Evolutionary conservation across 495 filamentous ascomycete genomes (phyloP), one percentile per base, ranked within the genome.

Genomic region (Penicillium taxi): DNA sequence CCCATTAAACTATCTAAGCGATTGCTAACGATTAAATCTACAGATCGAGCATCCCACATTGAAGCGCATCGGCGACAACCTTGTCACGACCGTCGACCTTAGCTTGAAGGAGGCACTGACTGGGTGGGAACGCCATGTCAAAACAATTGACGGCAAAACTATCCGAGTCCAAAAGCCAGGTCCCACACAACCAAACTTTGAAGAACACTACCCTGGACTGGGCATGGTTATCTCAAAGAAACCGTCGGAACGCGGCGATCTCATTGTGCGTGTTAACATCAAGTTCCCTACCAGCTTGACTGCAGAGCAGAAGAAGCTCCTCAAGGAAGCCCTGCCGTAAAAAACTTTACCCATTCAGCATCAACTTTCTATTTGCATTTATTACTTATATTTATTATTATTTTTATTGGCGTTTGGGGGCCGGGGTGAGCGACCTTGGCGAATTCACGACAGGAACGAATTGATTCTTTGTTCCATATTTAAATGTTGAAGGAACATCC

Each of bases 71-170:
- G 87, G 85, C 38, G 89, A 96, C 59, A 80, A 96, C 61, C 69
- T 98, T 11, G 61, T 81, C 32, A 73, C 78, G 36, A 80, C 72
- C 1, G 68, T 96, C 48, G 80, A 89, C 2, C 63, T 98, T 9
- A 78, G 78, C 24, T 74, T 98, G n/a, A 96, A 95, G 55, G 91
- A 96, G 65, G 86, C 91, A n/a, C 67, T 98, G 15, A 94, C 89
- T 0, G 91, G 91, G 37, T 98, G 91, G 91, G 76, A 78, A 43
- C 79, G 84, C 22, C 90, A 84, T 24, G 73, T 98, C 12, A 77
- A 76, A n/a, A 98, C 93, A 7, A 96, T 98, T 41, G 91, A 96
- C 50, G 83, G 82, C 42, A 90, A 87, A 54, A 79, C 83, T 39
- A 61, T 96, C 40, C 72, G 66, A 20, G 74, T 96, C 38, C 69